These are phyloP conservation scores for Rhazya stricta DNA, from an alignment of 257 asterid genomes.

Conservation along the genomic window DNA sequence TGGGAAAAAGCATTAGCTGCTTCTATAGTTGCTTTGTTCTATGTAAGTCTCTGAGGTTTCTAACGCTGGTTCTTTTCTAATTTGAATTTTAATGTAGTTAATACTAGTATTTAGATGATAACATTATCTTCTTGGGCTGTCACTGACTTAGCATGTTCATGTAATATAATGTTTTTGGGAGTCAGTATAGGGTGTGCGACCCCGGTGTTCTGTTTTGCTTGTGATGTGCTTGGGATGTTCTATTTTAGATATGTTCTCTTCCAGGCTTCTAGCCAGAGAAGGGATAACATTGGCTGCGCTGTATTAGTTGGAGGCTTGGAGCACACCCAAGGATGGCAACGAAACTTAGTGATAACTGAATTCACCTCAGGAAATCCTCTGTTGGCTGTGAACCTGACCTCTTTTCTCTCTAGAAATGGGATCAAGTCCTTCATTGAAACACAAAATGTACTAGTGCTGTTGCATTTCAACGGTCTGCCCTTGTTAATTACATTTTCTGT, in stretches of 20 bases:
- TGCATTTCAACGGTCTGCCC: conserved; percentile 1
- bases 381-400: not conserved
- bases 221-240: not conserved
- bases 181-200: not conserved
- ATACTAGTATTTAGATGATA: not conserved
- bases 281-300: not conserved
- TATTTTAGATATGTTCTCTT: not conserved
- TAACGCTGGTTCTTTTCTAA: not conserved
- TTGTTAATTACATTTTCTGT: not conserved
- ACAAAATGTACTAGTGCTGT: not conserved
- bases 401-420: not conserved
- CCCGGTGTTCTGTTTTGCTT: not conserved
- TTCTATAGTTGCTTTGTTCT: not conserved
- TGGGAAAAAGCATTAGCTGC: not conserved
- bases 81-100: not conserved
- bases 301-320: not conserved
- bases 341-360: not conserved
- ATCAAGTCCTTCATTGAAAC: not conserved
- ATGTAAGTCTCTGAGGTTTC: conserved; percentile 1
- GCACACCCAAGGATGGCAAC: not conserved
- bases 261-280: not conserved
- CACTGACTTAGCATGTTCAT: not conserved
- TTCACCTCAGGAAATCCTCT: not conserved
- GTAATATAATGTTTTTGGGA: conserved; percentile 6
- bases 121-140: conserved; percentile 4